A percentile compares a stretch with the other conserved stretches of the same genome.
Evolutionary conservation across 2,329 filamentous ascomycete genomes (phyloP).

Genomic region (Scedosporium aurantiacum): DNA sequence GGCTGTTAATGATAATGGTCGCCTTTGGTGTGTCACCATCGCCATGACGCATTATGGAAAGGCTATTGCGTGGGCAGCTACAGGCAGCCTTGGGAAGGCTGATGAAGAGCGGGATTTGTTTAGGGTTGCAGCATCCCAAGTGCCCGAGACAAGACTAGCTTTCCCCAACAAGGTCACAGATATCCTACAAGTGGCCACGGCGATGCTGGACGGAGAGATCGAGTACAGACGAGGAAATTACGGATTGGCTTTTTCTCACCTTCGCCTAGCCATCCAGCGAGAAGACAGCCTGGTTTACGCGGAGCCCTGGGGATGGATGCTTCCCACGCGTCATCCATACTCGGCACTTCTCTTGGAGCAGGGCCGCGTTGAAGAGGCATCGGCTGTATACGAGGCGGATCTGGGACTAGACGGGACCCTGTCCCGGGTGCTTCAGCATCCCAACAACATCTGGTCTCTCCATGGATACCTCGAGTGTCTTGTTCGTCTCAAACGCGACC

Average conservation of each 20-base stretch:
- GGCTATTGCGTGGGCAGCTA: conserved; percentile 54
- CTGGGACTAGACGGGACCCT: conserved; percentile 48
- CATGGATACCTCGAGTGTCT: conserved; percentile 65
- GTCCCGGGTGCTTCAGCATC: conserved; percentile 54
- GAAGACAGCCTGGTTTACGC: conserved; percentile 58
- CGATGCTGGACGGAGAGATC: conserved; percentile 65
- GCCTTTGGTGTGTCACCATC: conserved; percentile 58
- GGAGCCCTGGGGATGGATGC: conserved; percentile 75
- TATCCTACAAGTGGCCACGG: conserved; percentile 50
- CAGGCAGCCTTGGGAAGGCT: conserved; percentile 41
- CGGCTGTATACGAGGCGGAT: conserved; percentile 48
- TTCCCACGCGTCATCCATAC: conserved; percentile 59
- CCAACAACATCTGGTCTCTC: conserved; percentile 65
- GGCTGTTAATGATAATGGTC: conserved; percentile 44
- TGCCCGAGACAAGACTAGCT: conserved; percentile 46
- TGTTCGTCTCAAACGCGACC: conserved; percentile 33
- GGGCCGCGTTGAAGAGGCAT: conserved; percentile 43
- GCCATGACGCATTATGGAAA: conserved; percentile 59
- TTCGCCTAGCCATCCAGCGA: conserved; percentile 44
- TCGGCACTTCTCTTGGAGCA: conserved; percentile 61
- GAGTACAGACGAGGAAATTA: conserved; percentile 55
- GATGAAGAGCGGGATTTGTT: conserved; percentile 40
- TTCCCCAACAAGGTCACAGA: conserved; percentile 32
- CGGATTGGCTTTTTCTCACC: conserved; percentile 44
- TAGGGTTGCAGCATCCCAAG: conserved; percentile 32